Evolutionary conservation across 169 alveolate genomes (phyloP).

Genomic region (Babesia sp.): DNA sequence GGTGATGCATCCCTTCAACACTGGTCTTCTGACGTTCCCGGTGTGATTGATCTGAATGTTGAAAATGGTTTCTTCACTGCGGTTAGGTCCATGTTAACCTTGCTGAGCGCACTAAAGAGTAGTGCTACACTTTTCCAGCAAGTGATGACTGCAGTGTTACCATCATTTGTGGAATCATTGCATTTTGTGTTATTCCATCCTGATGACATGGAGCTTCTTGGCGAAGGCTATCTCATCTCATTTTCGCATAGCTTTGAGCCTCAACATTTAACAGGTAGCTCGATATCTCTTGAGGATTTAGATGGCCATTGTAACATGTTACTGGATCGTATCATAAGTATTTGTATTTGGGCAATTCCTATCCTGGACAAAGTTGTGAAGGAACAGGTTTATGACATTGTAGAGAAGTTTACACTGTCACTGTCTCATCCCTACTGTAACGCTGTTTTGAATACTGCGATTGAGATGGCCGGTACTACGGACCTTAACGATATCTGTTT

Average conservation of each 20-base stretch:
- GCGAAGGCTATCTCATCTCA: neutral
- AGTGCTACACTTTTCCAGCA: neutral
- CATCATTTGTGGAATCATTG: slow-evolving; percentile 16
- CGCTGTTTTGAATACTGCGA: neutral
- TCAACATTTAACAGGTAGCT: too few species aligned
- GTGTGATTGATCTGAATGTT: neutral
- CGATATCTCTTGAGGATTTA: neutral
- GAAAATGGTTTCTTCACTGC: slow-evolving; percentile 40
- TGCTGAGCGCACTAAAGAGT: slow-evolving; percentile 1
- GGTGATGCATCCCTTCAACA: too few species aligned
- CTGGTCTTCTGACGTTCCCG: too few species aligned
- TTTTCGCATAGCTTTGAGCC: too few species aligned
- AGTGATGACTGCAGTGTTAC: neutral
- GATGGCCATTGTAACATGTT: neutral
- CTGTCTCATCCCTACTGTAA: neutral
- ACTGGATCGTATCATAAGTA: neutral
- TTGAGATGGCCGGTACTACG: neutral
- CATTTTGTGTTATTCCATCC: neutral
- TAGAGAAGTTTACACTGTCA: neutral
- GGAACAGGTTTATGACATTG: neutral
- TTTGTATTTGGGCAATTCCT: neutral
- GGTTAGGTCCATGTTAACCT: slow-evolving; percentile 16
- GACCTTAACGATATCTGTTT: neutral
- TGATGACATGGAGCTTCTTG: neutral
- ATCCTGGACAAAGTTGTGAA: neutral